phyloP scores from a whole-genome alignment of 441 rosid species.

The Adansonia madagascariensis region DNA sequence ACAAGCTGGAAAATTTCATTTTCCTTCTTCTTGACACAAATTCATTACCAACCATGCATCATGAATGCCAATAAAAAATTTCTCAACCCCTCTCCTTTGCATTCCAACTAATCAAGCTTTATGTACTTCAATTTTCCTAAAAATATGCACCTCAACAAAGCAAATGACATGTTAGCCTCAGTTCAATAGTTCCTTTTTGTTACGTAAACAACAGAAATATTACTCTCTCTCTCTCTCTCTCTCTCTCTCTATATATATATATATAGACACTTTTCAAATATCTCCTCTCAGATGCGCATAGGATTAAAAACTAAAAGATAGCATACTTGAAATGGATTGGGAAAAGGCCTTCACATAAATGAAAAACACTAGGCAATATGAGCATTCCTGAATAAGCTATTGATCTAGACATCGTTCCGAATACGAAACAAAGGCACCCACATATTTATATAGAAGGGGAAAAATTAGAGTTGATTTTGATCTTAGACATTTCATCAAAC shows the following conservation, averaged over 20 bases:
- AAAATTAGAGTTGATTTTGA: conserved; percentile 20
- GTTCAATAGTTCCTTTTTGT: neutral
- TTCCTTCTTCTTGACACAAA: neutral
- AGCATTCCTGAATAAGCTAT: conserved; percentile 11
- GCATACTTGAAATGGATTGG: neutral
- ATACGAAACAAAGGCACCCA: neutral
- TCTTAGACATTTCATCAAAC: conserved; percentile 41
- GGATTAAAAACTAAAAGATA: neutral
- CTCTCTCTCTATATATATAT: too few relatives aligned
- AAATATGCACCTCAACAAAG: neutral
- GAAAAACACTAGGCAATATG: conserved; percentile 9
- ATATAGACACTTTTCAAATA: neutral
- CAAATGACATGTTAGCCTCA: neutral
- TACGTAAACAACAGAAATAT: neutral
- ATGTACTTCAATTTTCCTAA: neutral
- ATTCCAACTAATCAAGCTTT: neutral
- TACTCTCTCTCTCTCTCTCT: too few relatives aligned
- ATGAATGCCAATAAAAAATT: neutral
- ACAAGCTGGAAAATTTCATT: neutral
- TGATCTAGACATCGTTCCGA: conserved; percentile 27
- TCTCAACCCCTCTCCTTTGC: neutral
- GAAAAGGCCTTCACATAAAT: neutral
- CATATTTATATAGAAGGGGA: neutral
- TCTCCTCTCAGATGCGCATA: neutral
- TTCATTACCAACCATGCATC: neutral